Percentiles rank a stretch among this genome's conserved stretches.
Conservation (phyloP, 2,329 filamentous ascomycete genomes). For the Xylariaceae sp. region DNA sequence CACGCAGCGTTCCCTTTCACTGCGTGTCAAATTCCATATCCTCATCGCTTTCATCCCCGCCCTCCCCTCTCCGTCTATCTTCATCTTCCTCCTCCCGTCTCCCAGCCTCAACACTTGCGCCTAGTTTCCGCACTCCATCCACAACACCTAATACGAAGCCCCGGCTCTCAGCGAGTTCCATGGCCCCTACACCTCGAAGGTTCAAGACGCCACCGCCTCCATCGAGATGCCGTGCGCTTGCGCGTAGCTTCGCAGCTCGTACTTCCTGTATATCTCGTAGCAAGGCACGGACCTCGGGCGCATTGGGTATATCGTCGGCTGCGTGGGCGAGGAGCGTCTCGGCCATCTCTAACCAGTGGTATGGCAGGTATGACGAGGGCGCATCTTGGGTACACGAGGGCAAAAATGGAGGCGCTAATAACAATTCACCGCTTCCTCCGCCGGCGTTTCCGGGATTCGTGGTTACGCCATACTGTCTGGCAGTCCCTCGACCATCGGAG, state of each 20-base stretch:
- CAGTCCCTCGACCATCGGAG: conserved; percentile 43
- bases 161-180: conserved; percentile 87
- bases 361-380: conserved; percentile 70
- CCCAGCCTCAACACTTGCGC: conserved; percentile 72
- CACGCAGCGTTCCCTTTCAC: no score
- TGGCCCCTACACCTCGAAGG: conserved; percentile 74
- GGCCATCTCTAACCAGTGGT: conserved; percentile 91
- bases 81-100: conserved; percentile 74
- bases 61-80: conserved; percentile 48
- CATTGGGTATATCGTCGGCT: conserved; percentile 71
- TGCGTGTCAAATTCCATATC: conserved; percentile 33
- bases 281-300: conserved; percentile 70
- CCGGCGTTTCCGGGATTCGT: conserved; percentile 26
- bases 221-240: conserved; percentile 68
- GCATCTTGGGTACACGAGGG: conserved; percentile 68
- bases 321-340: conserved; percentile 85
- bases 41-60: conserved; percentile 60
- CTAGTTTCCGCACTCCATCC: conserved; percentile 81
- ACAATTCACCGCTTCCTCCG: conserved; percentile 12
- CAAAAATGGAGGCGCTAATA: conserved; percentile 71
- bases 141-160: conserved; percentile 82
- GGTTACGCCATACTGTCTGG: conserved; percentile 30
- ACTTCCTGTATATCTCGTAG: conserved; percentile 82
- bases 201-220: conserved; percentile 67
- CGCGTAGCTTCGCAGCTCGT: conserved; percentile 81